Conservation (phyloP, 148 eudicot species). For the Polygonum maritimum region DNA sequence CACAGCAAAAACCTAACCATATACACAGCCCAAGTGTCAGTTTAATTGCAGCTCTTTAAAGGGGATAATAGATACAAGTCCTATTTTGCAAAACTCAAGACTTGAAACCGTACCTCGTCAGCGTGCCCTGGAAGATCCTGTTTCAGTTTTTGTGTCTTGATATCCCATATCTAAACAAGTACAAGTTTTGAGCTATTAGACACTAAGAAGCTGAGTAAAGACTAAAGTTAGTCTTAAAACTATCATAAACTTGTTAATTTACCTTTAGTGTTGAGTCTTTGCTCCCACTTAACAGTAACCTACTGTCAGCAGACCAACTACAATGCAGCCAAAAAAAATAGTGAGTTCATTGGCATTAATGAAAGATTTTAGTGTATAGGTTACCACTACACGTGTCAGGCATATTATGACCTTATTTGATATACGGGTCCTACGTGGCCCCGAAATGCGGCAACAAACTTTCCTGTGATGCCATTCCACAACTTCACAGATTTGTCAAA, state of each 20-base stretch:
- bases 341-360: not conserved
- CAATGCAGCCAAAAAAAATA: conserved; percentile 16
- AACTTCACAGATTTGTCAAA: conserved; percentile 92
- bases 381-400: not conserved
- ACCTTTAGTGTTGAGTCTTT: conserved; percentile 94
- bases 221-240: not conserved
- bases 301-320: conserved; percentile 99
- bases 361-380: not conserved
- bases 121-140: conserved; percentile 97
- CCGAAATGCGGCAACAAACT: conserved; percentile 71
- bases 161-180: conserved; percentile 67
- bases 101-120: conserved; percentile 52
- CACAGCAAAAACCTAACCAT: conserved; percentile 70
- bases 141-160: conserved; percentile 73
- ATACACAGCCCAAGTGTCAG: not conserved
- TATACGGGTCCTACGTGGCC: conserved; percentile 99
- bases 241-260: not conserved
- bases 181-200: not conserved
- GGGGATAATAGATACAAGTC: not conserved
- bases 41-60: not conserved
- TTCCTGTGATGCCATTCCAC: conserved; percentile 91
- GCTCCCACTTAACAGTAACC: conserved; percentile 88
- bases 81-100: not conserved
- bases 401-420: conserved; percentile 63
- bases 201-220: not conserved